A percentile compares a stretch with the other conserved stretches of the same genome.
phyloP scores from a whole-genome alignment of 1,284 basidiomycete genomes.

The Ceratobasidium sp. region DNA sequence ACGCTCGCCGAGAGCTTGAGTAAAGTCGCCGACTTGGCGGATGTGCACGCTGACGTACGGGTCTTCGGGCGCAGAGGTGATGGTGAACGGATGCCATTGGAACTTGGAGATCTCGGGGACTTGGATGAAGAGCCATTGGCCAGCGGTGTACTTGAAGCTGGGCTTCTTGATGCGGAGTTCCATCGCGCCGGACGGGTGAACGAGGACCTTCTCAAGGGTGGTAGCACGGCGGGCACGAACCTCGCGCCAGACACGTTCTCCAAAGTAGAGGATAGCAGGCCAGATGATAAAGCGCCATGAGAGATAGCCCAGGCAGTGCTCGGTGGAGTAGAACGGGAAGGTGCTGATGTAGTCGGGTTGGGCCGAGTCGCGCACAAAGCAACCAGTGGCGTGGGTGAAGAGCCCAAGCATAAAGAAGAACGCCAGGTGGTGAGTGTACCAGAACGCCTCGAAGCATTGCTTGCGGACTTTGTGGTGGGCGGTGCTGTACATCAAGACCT shows the following conservation, averaged over 20 bases:
- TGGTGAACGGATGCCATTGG: slow-evolving; percentile 95
- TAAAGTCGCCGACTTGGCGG: slow-evolving; percentile 90
- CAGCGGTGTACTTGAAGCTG: slow-evolving; percentile 85
- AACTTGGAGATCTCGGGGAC: slow-evolving; percentile 80
- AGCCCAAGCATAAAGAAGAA: slow-evolving; percentile 90
- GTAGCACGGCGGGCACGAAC: slow-evolving; percentile 77
- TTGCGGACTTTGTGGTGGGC: slow-evolving; percentile 81
- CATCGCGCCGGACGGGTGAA: slow-evolving; percentile 85
- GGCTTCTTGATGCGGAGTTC: slow-evolving; percentile 87
- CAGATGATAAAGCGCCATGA: slow-evolving; percentile 88
- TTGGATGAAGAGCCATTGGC: slow-evolving; percentile 90
- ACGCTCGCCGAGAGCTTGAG: slow-evolving; percentile 76
- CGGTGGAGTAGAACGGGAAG: slow-evolving; percentile 83
- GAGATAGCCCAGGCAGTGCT: slow-evolving; percentile 83
- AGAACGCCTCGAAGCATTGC: slow-evolving; percentile 90
- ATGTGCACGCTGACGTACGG: slow-evolving; percentile 88
- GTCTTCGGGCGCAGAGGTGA: slow-evolving; percentile 90
- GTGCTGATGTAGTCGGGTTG: slow-evolving; percentile 67
- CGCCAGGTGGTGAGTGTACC: slow-evolving; percentile 90
- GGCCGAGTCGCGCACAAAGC: slow-evolving; percentile 83
- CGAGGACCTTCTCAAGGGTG: slow-evolving; percentile 76
- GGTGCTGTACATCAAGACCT: slow-evolving; percentile 65
- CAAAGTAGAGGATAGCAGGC: slow-evolving; percentile 82
- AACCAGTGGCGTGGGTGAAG: slow-evolving; percentile 87
- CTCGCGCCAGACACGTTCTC: slow-evolving; percentile 80